These are phyloP conservation scores for Cystobasidium pallidum DNA, from an alignment of 1,284 basidiomycete genomes.

Conservation along the genomic window DNA sequence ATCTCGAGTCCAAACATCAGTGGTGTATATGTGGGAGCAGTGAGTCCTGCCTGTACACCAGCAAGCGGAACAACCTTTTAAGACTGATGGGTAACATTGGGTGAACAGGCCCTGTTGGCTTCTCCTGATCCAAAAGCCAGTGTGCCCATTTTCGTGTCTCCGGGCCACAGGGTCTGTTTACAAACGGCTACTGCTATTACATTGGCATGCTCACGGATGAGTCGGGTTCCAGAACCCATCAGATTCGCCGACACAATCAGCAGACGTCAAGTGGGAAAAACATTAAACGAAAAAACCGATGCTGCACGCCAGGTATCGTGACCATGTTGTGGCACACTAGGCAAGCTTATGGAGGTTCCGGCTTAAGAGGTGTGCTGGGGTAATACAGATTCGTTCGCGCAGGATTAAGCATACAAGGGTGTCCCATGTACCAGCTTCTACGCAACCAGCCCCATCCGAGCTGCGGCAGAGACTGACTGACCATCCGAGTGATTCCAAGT, in stretches of 20 bases:
- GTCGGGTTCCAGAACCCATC: conserved; percentile 53
- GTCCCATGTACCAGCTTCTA: no score
- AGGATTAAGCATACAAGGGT: no score
- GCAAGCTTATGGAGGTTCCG: no score
- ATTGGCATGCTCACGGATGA: conserved; percentile 47
- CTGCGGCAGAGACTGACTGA: no score
- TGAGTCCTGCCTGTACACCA: conserved; percentile 12
- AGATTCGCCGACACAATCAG: conserved; percentile 51
- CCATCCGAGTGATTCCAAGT: no score
- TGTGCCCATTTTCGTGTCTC: conserved; percentile 53
- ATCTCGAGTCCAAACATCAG: conserved; percentile 26
- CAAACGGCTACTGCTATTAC: conserved; percentile 48
- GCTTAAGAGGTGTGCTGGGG: no score
- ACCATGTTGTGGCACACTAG: no score
- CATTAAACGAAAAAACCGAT: background rate
- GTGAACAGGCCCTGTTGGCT: conserved; percentile 49
- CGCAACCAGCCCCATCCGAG: no score
- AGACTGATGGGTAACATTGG: background rate
- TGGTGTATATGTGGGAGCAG: conserved; percentile 44
- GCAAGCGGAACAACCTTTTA: background rate
- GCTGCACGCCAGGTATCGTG: no score
- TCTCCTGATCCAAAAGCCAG: conserved; percentile 46
- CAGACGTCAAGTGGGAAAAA: background rate
- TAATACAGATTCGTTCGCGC: no score
- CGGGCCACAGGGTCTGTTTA: conserved; percentile 53